A percentile compares a stretch with the other conserved stretches of the same genome.
phyloP scores from a whole-genome alignment of 768 basidiomycete species.

The Fomitopsis pulvina region DNA sequence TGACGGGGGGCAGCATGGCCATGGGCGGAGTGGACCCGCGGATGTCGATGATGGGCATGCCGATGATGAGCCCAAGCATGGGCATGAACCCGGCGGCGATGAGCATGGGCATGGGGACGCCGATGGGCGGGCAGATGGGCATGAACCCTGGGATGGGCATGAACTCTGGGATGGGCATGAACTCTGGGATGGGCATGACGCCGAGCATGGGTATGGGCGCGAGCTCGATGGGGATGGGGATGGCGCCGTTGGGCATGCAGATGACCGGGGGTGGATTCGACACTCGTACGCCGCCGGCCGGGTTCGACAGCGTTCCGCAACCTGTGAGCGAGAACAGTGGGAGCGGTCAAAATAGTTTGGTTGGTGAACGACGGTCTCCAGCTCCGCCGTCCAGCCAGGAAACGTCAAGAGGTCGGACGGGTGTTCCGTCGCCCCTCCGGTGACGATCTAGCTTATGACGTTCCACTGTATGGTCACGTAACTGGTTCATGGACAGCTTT shows the following conservation, averaged over 20 bases:
- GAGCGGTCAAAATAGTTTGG: background rate
- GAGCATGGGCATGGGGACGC: conserved; percentile 36
- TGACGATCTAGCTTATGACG: background rate
- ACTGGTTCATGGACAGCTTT: background rate
- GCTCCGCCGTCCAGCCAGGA: background rate
- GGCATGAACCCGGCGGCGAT: conserved; percentile 46
- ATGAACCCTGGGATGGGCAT: conserved; percentile 14
- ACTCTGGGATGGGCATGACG: conserved; percentile 22
- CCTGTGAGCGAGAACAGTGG: background rate
- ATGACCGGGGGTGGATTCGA: conserved; percentile 62
- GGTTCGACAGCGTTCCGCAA: conserved; percentile 10
- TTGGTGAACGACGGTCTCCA: background rate
- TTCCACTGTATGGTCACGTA: background rate
- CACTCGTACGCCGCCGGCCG: conserved; percentile 41
- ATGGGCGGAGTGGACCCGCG: conserved; percentile 53
- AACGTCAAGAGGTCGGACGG: background rate
- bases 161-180: conserved; percentile 13
- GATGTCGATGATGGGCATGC: conserved; percentile 79
- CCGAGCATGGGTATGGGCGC: conserved; percentile 10
- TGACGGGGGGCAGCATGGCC: conserved; percentile 47
- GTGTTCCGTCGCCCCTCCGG: background rate
- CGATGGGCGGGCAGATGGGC: conserved; percentile 14
- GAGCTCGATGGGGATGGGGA: conserved; percentile 23
- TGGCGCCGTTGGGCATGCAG: conserved; percentile 36
- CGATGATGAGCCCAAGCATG: conserved; percentile 50